Evolutionary conservation across 1,284 basidiomycete genomes (phyloP).

Genomic region (Takashimella koratensis): DNA sequence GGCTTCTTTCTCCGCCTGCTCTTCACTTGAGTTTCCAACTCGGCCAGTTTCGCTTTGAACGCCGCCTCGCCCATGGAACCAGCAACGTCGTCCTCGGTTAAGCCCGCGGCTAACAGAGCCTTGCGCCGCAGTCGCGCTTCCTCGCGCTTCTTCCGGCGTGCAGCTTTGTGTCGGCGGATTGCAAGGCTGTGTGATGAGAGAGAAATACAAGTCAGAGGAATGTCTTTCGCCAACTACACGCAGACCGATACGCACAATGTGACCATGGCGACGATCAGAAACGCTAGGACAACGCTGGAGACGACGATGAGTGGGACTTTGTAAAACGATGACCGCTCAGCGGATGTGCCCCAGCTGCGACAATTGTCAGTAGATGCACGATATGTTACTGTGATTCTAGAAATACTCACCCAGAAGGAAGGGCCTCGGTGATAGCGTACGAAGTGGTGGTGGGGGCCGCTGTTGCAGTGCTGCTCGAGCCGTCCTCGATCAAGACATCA

Average conservation of each 20-base stretch:
- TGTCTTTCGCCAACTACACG: neutral
- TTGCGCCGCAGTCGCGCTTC: constrained; percentile 37
- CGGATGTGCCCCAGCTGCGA: constrained; percentile 35
- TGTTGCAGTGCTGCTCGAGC: no score
- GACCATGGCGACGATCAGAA: constrained; percentile 38
- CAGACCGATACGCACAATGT: constrained; percentile 28
- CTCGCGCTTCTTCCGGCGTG: constrained; percentile 34
- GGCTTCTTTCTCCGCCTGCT: constrained; percentile 15
- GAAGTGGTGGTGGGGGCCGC: constrained; percentile 6
- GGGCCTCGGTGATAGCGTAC: constrained; percentile 22
- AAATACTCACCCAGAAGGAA: constrained; percentile 25
- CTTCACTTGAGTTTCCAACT: constrained; percentile 27
- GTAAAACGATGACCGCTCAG: constrained; percentile 39
- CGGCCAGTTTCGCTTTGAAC: constrained; percentile 32
- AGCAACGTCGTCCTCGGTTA: constrained; percentile 30
- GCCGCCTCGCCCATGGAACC: constrained; percentile 15
- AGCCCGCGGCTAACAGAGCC: constrained; percentile 37
- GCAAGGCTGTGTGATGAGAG: constrained; percentile 25
- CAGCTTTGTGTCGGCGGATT: constrained; percentile 36
- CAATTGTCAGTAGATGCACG: constrained; percentile 1
- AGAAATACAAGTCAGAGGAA: neutral
- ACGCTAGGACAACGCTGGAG: constrained; percentile 40
- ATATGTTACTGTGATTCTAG: neutral
- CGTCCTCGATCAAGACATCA: neutral
- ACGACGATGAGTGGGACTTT: constrained; percentile 46